phyloP scores from a whole-genome alignment of 257 asterid species.

The Thymus quinquecostatus region DNA sequence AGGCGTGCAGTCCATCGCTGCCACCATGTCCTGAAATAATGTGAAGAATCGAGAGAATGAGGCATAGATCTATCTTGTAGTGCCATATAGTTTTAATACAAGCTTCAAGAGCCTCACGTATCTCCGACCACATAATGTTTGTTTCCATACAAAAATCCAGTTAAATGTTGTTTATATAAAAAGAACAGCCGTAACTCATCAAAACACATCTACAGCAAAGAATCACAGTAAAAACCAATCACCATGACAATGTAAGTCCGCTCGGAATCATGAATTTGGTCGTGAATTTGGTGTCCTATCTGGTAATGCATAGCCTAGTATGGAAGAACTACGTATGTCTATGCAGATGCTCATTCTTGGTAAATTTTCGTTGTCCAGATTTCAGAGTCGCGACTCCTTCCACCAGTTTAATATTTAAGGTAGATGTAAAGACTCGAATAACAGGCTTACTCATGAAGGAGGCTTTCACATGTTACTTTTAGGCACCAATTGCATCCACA shows the following conservation, averaged over 20 bases:
- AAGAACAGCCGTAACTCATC: background rate
- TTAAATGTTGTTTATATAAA: background rate
- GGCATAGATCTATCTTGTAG: background rate
- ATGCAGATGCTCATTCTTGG: slow-evolving; percentile 5
- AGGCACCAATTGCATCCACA: slow-evolving; percentile 67
- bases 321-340: background rate
- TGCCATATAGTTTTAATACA: background rate
- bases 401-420: slow-evolving; percentile 36
- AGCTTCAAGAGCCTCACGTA: slow-evolving; percentile 2
- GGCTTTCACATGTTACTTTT: slow-evolving; percentile 68
- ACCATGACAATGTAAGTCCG: slow-evolving; percentile 4
- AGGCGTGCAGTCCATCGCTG: slow-evolving; percentile 95
- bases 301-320: background rate
- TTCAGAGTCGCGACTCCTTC: slow-evolving; percentile 32
- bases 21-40: slow-evolving; percentile 84
- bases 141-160: background rate
- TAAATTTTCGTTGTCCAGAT: background rate
- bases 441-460: slow-evolving; percentile 77
- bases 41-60: slow-evolving; percentile 15
- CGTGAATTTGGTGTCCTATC: background rate
- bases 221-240: slow-evolving; percentile 13
- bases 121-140: background rate
- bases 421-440: slow-evolving; percentile 54
- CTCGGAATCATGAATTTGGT: background rate
- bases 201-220: background rate